Evolutionary conservation across 2,329 filamentous ascomycete species (phyloP).

Genomic region (Aureobasidium lini): DNA sequence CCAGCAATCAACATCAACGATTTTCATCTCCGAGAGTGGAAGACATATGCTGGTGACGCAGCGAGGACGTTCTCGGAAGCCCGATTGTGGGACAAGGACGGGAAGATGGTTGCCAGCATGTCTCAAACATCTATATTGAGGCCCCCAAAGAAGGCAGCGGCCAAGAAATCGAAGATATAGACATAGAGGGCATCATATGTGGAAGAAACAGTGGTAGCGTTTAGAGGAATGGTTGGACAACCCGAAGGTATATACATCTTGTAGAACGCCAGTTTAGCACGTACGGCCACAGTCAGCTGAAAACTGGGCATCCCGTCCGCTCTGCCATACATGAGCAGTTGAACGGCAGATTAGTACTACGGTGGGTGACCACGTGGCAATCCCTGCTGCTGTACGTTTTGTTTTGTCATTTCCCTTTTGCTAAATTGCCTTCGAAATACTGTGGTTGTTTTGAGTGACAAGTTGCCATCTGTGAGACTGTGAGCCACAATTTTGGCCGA

Average conservation of each 20-base stretch:
- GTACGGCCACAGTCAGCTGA: not conserved
- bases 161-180: not conserved
- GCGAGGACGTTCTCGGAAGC: conserved; percentile 41
- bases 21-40: conserved; percentile 41
- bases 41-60: conserved; percentile 30
- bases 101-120: conserved; percentile 41
- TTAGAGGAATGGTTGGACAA: too few relatives aligned
- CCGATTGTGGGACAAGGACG: conserved; percentile 38
- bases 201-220: not conserved
- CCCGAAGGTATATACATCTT: too few relatives aligned
- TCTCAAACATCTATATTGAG: conserved; percentile 39
- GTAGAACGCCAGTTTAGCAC: not conserved
- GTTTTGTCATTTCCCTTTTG: not conserved
- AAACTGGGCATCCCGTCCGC: not conserved
- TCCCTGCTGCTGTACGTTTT: not conserved
- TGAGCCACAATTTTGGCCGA: too few relatives aligned
- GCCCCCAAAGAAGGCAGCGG: conserved; percentile 13
- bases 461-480: too few relatives aligned
- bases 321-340: not conserved
- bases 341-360: not conserved
- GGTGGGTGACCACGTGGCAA: not conserved
- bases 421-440: too few relatives aligned
- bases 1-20: conserved; percentile 31
- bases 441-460: too few relatives aligned
- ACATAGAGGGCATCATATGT: not conserved